Conservation (phyloP, 2,329 filamentous ascomycete species). For the Colletotrichum sp. region DNA sequence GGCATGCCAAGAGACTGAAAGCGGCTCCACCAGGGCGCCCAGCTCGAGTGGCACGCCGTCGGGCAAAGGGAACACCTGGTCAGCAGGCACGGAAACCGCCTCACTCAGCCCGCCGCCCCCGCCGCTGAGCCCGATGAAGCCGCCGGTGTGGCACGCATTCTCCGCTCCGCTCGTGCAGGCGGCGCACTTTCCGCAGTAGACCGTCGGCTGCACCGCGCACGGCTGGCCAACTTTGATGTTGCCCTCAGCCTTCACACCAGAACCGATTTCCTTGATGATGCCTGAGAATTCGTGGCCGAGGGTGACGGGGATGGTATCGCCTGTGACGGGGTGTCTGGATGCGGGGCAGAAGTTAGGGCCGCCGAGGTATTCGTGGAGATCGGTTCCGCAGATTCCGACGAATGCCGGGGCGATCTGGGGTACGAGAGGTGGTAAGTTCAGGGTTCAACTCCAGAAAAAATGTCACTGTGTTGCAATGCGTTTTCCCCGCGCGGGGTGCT, state of each 20-base stretch:
- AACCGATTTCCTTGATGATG: constrained; percentile 55
- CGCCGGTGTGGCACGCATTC: constrained; percentile 46
- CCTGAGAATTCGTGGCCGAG: constrained; percentile 70
- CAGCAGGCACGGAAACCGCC: constrained; percentile 51
- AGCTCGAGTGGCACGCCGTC: constrained; percentile 55
- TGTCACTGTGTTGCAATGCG: neutral
- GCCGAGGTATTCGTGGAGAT: constrained; percentile 35
- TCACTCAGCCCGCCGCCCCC: constrained; percentile 61
- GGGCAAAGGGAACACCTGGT: constrained; percentile 52
- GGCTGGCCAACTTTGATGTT: constrained; percentile 55
- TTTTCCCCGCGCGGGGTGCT: neutral
- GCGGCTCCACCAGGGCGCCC: constrained; percentile 65
- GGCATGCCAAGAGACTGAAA: constrained; percentile 70
- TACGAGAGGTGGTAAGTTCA: neutral
- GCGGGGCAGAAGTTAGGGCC: constrained; percentile 33
- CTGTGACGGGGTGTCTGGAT: constrained; percentile 59
- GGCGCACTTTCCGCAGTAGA: constrained; percentile 58
- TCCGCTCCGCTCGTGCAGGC: constrained; percentile 51
- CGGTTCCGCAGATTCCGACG: constrained; percentile 38
- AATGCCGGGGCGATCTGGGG: constrained; percentile 31
- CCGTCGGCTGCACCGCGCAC: constrained; percentile 62
- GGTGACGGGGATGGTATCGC: constrained; percentile 59
- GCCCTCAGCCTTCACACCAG: neutral
- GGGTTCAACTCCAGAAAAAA: neutral
- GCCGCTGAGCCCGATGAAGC: constrained; percentile 36